Conservation (phyloP, 306 rosid species). For the Alnus glutinosa region DNA sequence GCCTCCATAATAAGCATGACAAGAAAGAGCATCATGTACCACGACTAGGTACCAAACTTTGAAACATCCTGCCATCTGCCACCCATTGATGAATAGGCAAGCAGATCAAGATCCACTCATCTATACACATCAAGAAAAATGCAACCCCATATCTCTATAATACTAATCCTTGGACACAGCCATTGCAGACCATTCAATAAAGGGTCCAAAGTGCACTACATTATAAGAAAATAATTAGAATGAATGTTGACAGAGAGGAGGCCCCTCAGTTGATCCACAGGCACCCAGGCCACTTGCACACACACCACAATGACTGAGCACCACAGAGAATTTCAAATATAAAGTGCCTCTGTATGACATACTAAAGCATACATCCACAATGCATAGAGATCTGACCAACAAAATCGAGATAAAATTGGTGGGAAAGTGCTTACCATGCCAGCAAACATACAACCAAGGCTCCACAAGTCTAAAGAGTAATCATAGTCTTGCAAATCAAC, state of each 20-base stretch:
- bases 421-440: constrained; percentile 71
- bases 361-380: neutral
- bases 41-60: constrained; percentile 24
- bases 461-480: constrained; percentile 89
- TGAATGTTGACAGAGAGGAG: neutral
- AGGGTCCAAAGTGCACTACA: neutral
- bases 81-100: constrained; percentile 30
- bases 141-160: neutral
- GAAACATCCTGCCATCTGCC: constrained; percentile 30
- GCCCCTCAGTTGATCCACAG: neutral
- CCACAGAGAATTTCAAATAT: neutral
- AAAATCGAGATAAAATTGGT: neutral
- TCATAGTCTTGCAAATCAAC: constrained; percentile 97
- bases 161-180: neutral
- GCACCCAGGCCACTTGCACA: neutral
- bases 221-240: neutral
- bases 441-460: constrained; percentile 96
- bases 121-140: constrained; percentile 3
- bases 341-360: neutral
- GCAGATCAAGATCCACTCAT: constrained; percentile 26
- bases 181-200: constrained; percentile 1
- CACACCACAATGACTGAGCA: neutral
- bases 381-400: neutral
- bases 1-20: constrained; percentile 42
- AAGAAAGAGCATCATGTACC: constrained; percentile 24